Evolutionary conservation across 2,329 filamentous ascomycete species (phyloP).

Genomic region (Beauveria sp.): DNA sequence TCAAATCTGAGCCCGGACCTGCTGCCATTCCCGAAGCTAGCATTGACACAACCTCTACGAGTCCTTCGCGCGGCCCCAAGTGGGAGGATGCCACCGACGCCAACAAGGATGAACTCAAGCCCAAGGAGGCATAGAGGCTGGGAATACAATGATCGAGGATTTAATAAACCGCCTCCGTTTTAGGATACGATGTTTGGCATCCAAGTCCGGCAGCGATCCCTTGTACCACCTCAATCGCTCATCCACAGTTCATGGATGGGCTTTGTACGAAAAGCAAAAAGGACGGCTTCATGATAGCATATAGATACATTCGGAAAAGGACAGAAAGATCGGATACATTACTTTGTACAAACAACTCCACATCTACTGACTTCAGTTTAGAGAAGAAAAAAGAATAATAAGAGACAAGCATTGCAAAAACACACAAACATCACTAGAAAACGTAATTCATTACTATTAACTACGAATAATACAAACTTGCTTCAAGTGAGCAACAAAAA

Average conservation of each 20-base stretch:
- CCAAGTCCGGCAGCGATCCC: not conserved
- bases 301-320: not conserved
- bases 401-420: not conserved
- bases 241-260: not conserved
- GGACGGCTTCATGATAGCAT: slow-evolving; percentile 5
- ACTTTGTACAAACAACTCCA: slow-evolving; percentile 11
- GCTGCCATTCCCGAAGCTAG: not conserved
- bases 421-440: not conserved
- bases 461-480: slow-evolving; percentile 4
- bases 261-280: slow-evolving; percentile 4
- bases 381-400: not conserved
- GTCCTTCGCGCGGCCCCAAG: slow-evolving; percentile 12
- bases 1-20: not conserved
- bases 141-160: not conserved
- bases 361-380: not conserved
- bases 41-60: not conserved
- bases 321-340: slow-evolving; percentile 1
- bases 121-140: slow-evolving; percentile 13
- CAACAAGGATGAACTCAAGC: slow-evolving; percentile 15
- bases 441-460: slow-evolving; percentile 2
- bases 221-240: slow-evolving; percentile 1
- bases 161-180: not conserved
- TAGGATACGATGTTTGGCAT: not conserved
- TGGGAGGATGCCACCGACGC: slow-evolving; percentile 25
- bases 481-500: not conserved